Conservation (phyloP, 2,329 filamentous ascomycete species). For the Colletotrichum theobromicola region DNA sequence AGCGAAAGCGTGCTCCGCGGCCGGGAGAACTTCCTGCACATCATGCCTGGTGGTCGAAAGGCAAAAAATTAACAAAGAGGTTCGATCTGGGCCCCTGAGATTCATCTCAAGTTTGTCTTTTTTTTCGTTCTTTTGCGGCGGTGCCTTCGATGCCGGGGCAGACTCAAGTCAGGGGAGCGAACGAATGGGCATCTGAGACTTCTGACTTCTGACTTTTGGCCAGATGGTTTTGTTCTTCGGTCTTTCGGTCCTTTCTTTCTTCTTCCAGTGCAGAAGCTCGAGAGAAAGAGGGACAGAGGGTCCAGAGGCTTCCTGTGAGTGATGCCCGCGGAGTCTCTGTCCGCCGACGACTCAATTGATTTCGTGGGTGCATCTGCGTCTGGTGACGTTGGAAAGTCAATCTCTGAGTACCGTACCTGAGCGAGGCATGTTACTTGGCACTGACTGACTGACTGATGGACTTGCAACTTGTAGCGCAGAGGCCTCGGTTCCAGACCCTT, state of each 20-base stretch:
- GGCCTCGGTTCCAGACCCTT: background rate
- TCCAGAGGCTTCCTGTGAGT: background rate
- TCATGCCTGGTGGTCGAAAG: background rate
- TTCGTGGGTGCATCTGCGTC: background rate
- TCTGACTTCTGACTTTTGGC: background rate
- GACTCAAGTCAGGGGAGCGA: background rate
- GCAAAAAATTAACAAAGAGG: background rate
- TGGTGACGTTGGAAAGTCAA: background rate
- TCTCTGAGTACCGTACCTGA: background rate
- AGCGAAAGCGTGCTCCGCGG: background rate
- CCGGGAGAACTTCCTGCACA: constrained; percentile 11
- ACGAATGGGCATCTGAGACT: background rate
- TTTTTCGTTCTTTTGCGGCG: background rate
- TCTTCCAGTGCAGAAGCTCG: background rate
- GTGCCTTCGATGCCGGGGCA: background rate
- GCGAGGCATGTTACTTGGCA: background rate
- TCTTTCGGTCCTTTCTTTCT: background rate
- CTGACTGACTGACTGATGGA: background rate
- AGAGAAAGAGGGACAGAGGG: too few species aligned
- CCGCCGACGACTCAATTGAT: background rate
- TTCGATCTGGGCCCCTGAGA: background rate
- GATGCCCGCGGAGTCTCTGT: background rate
- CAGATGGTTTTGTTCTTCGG: background rate
- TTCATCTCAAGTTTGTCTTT: constrained; percentile 2
- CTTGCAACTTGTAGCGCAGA: background rate